Conservation (phyloP, 345 rosid species). For the Eucalyptus pauciflora region DNA sequence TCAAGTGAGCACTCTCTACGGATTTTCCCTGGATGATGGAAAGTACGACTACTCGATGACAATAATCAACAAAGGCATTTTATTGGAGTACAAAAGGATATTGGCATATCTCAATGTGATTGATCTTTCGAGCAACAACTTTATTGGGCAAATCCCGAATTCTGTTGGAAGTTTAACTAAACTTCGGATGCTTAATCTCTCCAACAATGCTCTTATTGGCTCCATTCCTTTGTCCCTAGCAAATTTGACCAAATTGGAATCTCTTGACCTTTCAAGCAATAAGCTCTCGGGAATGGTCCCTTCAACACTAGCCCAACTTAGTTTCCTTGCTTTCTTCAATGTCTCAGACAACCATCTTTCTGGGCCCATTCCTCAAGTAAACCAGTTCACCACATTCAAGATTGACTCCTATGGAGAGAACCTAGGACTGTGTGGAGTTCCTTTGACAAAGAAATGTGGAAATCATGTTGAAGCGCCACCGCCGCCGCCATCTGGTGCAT, state of each 20-base stretch:
- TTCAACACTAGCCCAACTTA: background rate
- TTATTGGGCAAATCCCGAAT: too few relatives aligned
- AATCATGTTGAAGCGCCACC: background rate
- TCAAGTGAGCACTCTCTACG: too few relatives aligned
- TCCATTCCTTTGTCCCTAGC: background rate
- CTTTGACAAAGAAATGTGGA: background rate
- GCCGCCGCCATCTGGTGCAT: background rate
- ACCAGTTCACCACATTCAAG: background rate
- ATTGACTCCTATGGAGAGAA: background rate
- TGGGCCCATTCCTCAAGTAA: background rate
- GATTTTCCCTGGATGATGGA: too few relatives aligned
- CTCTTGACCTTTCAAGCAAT: constrained; percentile 2
- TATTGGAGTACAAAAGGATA: background rate
- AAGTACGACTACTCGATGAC: background rate
- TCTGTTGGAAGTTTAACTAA: too few relatives aligned
- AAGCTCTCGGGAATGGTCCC: constrained; percentile 4
- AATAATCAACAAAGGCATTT: too few relatives aligned
- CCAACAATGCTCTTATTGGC: background rate
- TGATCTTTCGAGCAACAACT: too few relatives aligned
- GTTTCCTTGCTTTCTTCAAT: background rate
- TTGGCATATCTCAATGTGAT: too few relatives aligned
- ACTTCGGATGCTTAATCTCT: background rate
- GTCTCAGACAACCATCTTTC: background rate
- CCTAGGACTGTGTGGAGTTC: background rate
- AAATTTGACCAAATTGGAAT: background rate